phyloP scores from a whole-genome alignment of 805 yeast genomes.

The Metschnikowia borealis region DNA sequence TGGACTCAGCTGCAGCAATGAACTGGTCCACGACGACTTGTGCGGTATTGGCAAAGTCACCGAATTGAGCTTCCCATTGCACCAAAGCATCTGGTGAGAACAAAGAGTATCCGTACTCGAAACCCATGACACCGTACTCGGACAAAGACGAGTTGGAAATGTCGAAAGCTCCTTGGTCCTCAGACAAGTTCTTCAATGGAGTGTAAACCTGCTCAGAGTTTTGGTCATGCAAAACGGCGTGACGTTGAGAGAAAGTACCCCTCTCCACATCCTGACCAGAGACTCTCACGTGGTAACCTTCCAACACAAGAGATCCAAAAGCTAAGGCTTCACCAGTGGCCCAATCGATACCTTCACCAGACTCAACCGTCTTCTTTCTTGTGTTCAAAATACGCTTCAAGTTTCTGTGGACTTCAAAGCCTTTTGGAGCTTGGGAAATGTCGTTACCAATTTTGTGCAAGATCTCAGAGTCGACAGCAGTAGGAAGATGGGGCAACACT shows the following conservation, averaged over 20 bases:
- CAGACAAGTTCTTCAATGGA: conserved; percentile 77
- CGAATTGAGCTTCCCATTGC: conserved; percentile 99
- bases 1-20: conserved; percentile 92
- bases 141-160: conserved; percentile 94
- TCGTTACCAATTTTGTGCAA: conserved; percentile 75
- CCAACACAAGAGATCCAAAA: conserved; percentile 84
- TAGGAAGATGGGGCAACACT: conserved; percentile 92
- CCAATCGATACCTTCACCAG: conserved; percentile 97
- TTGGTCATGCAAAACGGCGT: conserved; percentile 97
- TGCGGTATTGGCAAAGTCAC: conserved; percentile 99
- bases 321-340: conserved; percentile 99
- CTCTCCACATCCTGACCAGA: conserved; percentile 99
- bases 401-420: conserved; percentile 89
- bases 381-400: conserved; percentile 87
- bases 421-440: conserved; percentile 81
- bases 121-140: conserved; percentile 99
- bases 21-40: conserved; percentile 97
- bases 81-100: conserved; percentile 96
- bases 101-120: conserved; percentile 97
- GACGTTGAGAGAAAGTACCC: conserved; percentile 99
- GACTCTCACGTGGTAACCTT: conserved; percentile 94
- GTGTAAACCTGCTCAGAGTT: conserved; percentile 75
- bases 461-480: conserved; percentile 70
- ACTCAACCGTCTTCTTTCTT: conserved; percentile 81
- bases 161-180: conserved; percentile 79